phyloP scores from a whole-genome alignment of 306 rosid species.

The Delonix regia region DNA sequence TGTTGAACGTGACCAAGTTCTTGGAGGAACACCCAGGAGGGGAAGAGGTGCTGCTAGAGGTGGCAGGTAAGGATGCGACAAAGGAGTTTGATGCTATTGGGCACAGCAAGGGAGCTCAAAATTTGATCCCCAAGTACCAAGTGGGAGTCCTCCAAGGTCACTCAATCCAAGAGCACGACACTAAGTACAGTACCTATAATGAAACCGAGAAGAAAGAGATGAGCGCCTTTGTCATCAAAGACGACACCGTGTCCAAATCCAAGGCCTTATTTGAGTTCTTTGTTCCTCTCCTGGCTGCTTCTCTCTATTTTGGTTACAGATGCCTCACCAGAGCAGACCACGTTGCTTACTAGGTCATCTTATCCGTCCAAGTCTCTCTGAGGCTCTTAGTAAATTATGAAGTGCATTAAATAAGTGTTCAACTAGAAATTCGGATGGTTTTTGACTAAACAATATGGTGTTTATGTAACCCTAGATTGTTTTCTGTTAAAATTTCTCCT shows the following conservation, averaged over 20 bases:
- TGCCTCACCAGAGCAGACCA: conserved; percentile 29
- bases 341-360: not conserved
- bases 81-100: conserved; percentile 58
- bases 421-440: not conserved
- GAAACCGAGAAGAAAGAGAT: conserved; percentile 50
- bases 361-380: not conserved
- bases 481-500: not conserved
- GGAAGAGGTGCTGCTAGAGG: conserved; percentile 56
- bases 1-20: conserved; percentile 60
- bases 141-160: conserved; percentile 62
- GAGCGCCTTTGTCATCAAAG: conserved; percentile 63
- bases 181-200: conserved; percentile 34
- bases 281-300: conserved; percentile 53
- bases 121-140: conserved; percentile 50
- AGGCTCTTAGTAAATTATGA: not conserved
- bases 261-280: conserved; percentile 36
- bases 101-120: conserved; percentile 57
- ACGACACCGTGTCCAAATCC: conserved; percentile 33
- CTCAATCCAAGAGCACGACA: conserved; percentile 36
- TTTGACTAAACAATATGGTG: not conserved
- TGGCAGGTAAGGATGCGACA: conserved; percentile 63
- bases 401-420: not conserved
- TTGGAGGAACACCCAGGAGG: conserved; percentile 72
- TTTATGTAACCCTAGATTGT: not conserved
- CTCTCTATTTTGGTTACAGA: conserved; percentile 52